Base-by-base conservation (phyloP, 1,284 basidiomycete genomes). In the Retiboletus flavoniger region DNA sequence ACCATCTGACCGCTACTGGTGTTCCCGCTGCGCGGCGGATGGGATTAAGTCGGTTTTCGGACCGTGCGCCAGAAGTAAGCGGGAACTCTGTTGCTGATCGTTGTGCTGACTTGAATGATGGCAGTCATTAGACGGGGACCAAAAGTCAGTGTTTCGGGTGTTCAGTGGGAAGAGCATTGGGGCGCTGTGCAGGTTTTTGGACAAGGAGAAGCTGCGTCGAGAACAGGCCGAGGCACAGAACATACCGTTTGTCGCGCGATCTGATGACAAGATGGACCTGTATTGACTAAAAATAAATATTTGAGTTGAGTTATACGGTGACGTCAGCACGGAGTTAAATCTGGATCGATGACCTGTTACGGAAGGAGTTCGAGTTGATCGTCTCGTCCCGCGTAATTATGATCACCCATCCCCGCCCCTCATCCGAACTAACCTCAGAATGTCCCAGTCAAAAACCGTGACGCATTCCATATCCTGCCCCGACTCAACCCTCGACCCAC, bases 1-100 rank as follows among this genome's bases (percentile, higher is more conserved):
- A 85, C 52, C 88, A 94, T 65, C 77, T 98, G 46, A 89, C 85
- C 55, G 80, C 90, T 48, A 94, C 92, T 2, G 95, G 93, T 1
- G 83, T 97, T 7, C 84, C 85, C 3, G 83, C 90, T 2, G 86
- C 95, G 69, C 81, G 78, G 54, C 77, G 87, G 50, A 78, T 76
- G 52, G 93, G 93, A 32, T 73, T 95, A 32, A 82, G 88, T 58
- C 78, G 83, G 51, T 96, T 94, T 74, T 94, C 93, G 59, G 84
- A 95, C 35, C 66, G 76, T 13, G 80, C 88, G 16, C 93, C 93
- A 28, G 62, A 80, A 72, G 90, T 91, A 63, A 79, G 63, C 19
- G 11, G 19, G 1, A 6, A 4, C 2, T 40, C 39, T 17, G 31
- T 1, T 16, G 11, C 76, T 59, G 26, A 16, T 39, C 26, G 31